Conservation (phyloP, 1,139 yeast species). For the Nakaseomyces bracarensis region DNA sequence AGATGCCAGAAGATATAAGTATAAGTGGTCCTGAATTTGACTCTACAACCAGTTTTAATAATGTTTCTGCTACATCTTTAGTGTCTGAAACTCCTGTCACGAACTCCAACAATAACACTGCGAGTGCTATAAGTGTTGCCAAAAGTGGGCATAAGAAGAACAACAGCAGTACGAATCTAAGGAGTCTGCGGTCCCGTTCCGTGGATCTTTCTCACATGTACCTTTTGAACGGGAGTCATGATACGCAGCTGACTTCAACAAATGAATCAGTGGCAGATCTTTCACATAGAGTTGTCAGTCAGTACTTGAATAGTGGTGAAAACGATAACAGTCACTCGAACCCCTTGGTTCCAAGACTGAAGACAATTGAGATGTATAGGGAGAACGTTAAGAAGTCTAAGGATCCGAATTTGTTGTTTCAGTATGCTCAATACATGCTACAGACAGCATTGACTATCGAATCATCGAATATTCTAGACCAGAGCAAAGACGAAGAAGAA, state of each 20-base stretch:
- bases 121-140: not conserved
- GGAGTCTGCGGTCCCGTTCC: slow-evolving; percentile 28
- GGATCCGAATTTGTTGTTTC: slow-evolving; percentile 79
- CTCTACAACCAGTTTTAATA: not conserved
- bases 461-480: slow-evolving; percentile 13
- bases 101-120: not conserved
- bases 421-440: slow-evolving; percentile 84
- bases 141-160: not conserved
- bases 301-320: slow-evolving; percentile 47
- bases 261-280: slow-evolving; percentile 35
- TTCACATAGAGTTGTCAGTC: slow-evolving; percentile 35
- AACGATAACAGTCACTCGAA: slow-evolving; percentile 14
- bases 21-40: not conserved
- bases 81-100: not conserved
- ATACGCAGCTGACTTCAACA: slow-evolving; percentile 34
- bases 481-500: slow-evolving; percentile 8
- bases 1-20: slow-evolving; percentile 1
- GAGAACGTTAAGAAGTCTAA: slow-evolving; percentile 76
- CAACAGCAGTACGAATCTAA: not conserved
- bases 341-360: slow-evolving; percentile 61
- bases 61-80: not conserved
- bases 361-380: slow-evolving; percentile 80
- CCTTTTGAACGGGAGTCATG: slow-evolving; percentile 30
- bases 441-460: slow-evolving; percentile 70
- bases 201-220: slow-evolving; percentile 37